Evolutionary conservation across 345 rosid species (phyloP).

Genomic region (Syzygium oleosum): DNA sequence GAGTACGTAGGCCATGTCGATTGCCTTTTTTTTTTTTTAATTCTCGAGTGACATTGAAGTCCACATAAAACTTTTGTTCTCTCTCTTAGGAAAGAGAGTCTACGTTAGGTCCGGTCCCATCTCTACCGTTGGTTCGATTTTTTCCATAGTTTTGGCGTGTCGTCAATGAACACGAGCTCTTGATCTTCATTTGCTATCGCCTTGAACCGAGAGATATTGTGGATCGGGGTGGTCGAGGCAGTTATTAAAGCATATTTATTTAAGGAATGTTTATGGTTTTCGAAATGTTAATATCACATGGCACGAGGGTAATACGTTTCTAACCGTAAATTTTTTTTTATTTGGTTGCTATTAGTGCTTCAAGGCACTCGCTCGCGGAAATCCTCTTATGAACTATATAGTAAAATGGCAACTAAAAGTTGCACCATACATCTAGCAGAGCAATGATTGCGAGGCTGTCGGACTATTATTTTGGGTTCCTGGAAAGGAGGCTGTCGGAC

Average conservation of each 20-base stretch:
- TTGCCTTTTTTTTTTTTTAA: neutral
- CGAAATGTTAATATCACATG: neutral
- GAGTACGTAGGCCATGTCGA: neutral
- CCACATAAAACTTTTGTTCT: neutral
- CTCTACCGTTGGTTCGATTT: neutral
- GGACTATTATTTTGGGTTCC: constrained; percentile 17
- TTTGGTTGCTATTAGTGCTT: neutral
- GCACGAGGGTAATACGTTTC: neutral
- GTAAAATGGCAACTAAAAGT: too few species aligned
- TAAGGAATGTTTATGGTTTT: neutral
- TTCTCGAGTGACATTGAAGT: neutral
- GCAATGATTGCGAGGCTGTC: neutral
- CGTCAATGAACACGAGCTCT: neutral
- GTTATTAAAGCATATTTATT: neutral
- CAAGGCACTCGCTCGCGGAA: neutral
- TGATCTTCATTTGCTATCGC: neutral
- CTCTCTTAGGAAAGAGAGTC: neutral
- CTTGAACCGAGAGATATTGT: neutral
- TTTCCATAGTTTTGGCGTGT: neutral
- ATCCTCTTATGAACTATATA: too few species aligned
- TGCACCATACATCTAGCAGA: too few species aligned
- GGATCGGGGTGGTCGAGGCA: neutral
- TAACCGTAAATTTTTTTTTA: neutral
- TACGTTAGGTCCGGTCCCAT: neutral
- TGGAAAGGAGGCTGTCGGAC: constrained; percentile 43